Evolutionary conservation across 129 eudicot species (phyloP).

Genomic region (Chrysanthemum makinoi): DNA sequence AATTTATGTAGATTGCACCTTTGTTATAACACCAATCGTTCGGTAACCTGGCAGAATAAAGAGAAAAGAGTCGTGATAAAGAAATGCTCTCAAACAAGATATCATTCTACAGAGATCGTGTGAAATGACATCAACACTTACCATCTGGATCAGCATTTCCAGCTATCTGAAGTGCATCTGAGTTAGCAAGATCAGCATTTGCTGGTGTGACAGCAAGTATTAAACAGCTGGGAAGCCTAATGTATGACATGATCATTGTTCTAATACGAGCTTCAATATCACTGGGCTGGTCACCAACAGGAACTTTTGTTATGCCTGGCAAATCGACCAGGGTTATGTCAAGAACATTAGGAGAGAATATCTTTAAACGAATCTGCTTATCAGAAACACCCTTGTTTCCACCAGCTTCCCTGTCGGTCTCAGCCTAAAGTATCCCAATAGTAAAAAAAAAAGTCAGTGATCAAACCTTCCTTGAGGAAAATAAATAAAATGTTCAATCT

Average conservation of each 20-base stretch:
- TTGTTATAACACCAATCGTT: constrained; percentile 96
- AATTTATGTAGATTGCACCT: constrained; percentile 44
- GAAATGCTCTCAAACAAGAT: constrained; percentile 4
- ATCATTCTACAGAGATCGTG: constrained; percentile 9
- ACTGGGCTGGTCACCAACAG: constrained; percentile 97
- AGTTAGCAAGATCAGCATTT: constrained; percentile 90
- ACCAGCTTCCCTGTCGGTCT: constrained; percentile 97
- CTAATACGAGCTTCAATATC: constrained; percentile 95
- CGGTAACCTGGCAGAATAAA: constrained; percentile 64
- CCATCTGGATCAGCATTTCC: constrained; percentile 98
- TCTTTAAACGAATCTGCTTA: constrained; percentile 91
- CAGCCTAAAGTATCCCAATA: constrained; percentile 55
- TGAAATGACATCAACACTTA: constrained; percentile 24
- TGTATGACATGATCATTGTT: constrained; percentile 89
- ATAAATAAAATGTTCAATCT: not conserved
- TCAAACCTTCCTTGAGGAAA: too few species aligned
- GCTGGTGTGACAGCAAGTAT: constrained; percentile 98
- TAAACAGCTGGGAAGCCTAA: constrained; percentile 75
- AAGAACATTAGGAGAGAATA: constrained; percentile 93
- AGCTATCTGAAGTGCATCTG: constrained; percentile 97
- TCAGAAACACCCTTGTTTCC: constrained; percentile 95
- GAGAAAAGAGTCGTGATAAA: constrained; percentile 14
- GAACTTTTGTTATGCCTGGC: constrained; percentile 94
- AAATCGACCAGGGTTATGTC: constrained; percentile 95
- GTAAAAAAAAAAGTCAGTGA: not conserved